Base-by-base conservation (phyloP, 2,329 filamentous ascomycete species). In the Passalora sequoiae region DNA sequence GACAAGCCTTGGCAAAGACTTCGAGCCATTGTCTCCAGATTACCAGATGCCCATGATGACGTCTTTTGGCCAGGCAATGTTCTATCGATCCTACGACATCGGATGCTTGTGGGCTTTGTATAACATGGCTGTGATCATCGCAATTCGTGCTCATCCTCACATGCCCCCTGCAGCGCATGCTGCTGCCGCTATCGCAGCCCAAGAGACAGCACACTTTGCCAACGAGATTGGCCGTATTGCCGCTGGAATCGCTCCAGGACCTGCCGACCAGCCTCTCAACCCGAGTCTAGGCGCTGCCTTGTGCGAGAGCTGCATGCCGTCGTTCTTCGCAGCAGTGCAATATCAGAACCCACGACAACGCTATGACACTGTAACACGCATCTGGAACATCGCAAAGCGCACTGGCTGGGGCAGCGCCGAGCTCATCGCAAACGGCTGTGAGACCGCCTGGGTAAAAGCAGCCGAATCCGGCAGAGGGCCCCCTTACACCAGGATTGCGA, bases 141-240 rank as follows among this genome's bases (percentile, higher is more conserved):
- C 92, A n/a, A 73, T 91, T 46, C 78, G 92, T 24, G 75, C 82
- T 1, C 89, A 96, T 55, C 92, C 92, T 0, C 78, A 78, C 17
- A 96, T 96, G 89, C 91, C 89, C 1, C 88, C 91, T 0, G 82
- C 89, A 6, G 85, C 89, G 25, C 89, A 94, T 79, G 78, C 89
- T 57, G 89, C 92, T 2, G 88, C 88, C 0, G 84, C 83, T 6
- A 75, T 94, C 51, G 81, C 85, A 7, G 87, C 88, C 1, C 70
- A 71, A 10, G 77, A 84, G 38, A 96, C 91, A 1, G 78, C 75
- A 3, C 69, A 69, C 0, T 85, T 80, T 64, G 86, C 89, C 1
- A 81, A 81, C 48, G 75, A 83, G 51, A 80, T 96, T 46, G 89
- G 88, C 6, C 80, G 84, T 16, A 91, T 97, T 43, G 78, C 81